Conservation (phyloP, 2,329 filamentous ascomycete species). For the Thielaviopsis populi region DNA sequence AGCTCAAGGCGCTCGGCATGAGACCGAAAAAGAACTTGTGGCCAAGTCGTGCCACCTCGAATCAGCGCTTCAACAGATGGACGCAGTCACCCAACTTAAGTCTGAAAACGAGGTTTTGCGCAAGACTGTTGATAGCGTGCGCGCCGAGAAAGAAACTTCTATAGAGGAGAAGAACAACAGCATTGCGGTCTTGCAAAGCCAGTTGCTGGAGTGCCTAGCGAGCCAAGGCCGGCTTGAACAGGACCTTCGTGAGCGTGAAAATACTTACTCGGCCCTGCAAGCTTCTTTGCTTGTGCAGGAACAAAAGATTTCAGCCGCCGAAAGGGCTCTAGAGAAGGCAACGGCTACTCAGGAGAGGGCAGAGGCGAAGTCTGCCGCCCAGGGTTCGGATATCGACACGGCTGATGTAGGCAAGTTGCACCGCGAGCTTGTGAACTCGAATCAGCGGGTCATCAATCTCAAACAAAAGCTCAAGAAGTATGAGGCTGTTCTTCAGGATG, state of each 20-base stretch:
- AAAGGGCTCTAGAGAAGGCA: neutral
- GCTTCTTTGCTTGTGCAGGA: slow-evolving; percentile 6
- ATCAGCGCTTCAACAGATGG: slow-evolving; percentile 2
- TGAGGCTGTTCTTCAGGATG: slow-evolving; percentile 10
- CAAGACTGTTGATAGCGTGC: neutral
- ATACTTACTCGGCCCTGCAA: slow-evolving; percentile 1
- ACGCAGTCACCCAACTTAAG: slow-evolving; percentile 5
- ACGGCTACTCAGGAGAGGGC: neutral
- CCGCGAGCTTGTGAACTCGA: slow-evolving; percentile 11
- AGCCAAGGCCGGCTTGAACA: slow-evolving; percentile 1
- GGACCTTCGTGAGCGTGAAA: slow-evolving; percentile 10
- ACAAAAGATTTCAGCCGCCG: slow-evolving; percentile 4
- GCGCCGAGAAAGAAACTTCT: neutral
- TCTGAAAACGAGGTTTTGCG: slow-evolving; percentile 6
- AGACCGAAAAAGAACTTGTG: slow-evolving; percentile 10
- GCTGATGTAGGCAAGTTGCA: neutral
- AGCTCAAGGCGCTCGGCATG: neutral
- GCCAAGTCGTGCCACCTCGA: slow-evolving; percentile 7
- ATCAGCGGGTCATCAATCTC: slow-evolving; percentile 17
- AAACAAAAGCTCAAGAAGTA: slow-evolving; percentile 15
- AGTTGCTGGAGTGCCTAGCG: slow-evolving; percentile 8
- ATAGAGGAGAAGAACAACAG: slow-evolving; percentile 1
- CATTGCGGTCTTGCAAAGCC: neutral
- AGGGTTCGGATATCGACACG: neutral
- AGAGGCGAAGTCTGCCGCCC: neutral